These are phyloP conservation scores for Podila epicladia DNA, from an alignment of 192 early-diverging fungal species.

Conservation along the genomic window DNA sequence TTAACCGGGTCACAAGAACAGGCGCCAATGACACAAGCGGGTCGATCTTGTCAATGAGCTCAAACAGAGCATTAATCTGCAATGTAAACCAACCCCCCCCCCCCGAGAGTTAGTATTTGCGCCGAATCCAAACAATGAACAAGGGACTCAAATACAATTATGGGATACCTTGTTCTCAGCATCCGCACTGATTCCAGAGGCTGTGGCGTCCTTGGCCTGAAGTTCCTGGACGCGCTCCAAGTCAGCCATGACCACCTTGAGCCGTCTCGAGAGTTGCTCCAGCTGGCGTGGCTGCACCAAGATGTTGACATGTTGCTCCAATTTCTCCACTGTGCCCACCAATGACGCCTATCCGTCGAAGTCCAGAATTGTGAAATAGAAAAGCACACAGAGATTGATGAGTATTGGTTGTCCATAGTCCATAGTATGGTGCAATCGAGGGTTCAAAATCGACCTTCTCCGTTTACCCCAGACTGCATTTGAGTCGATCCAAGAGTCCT, in stretches of 20 bases:
- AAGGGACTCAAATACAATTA: not conserved
- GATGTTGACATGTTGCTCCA: constrained; percentile 77
- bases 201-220: constrained; percentile 55
- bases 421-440: not conserved
- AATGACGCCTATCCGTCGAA: constrained; percentile 43
- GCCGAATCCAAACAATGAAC: not conserved
- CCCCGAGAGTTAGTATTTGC: not conserved
- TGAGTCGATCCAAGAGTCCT: constrained; percentile 72
- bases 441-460: not conserved
- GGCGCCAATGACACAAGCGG: constrained; percentile 83
- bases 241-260: constrained; percentile 70
- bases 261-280: constrained; percentile 66
- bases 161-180: constrained; percentile 53
- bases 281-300: constrained; percentile 78
- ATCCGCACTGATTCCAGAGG: constrained; percentile 53
- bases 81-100: not conserved
- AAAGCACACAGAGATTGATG: constrained; percentile 6
- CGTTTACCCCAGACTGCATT: constrained; percentile 60
- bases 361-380: constrained; percentile 8
- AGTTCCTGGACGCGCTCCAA: constrained; percentile 78
- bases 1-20: constrained; percentile 79
- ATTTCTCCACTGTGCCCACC: constrained; percentile 67
- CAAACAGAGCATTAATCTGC: constrained; percentile 74
- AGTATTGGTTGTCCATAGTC: too few species aligned
- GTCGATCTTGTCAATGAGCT: constrained; percentile 78